Evolutionary conservation across 1,139 yeast genomes (phyloP).

Genomic region (Saccharomyces hybrid): DNA sequence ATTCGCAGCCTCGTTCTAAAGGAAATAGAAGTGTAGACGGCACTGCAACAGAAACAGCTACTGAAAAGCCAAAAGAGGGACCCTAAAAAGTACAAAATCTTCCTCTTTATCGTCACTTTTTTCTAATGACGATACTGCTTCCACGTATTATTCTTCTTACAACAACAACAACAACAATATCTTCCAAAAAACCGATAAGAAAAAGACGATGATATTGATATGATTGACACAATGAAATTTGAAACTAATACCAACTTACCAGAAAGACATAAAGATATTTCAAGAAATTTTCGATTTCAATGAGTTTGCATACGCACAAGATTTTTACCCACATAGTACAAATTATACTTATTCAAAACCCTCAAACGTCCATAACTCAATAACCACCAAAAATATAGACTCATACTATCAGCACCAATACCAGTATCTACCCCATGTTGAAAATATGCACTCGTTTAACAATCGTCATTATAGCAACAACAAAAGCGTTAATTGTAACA

Average conservation of each 20-base stretch:
- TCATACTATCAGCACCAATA: background rate
- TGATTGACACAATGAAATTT: background rate
- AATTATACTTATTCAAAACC: background rate
- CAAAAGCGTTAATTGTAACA: background rate
- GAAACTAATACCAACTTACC: background rate
- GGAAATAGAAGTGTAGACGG: background rate
- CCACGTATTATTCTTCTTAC: background rate
- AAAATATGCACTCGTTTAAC: background rate
- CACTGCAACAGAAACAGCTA: background rate
- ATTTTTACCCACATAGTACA: background rate
- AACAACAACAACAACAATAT: background rate
- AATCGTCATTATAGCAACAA: background rate
- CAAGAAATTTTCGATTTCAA: background rate
- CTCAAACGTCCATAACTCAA: background rate
- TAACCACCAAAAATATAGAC: background rate
- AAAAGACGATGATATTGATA: background rate
- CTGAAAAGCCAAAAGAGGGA: background rate
- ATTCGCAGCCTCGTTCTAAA: constrained; percentile 1
- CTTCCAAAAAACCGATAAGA: background rate
- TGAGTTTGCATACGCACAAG: background rate
- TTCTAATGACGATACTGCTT: constrained; percentile 2
- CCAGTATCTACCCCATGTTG: background rate
- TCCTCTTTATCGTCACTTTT: constrained; percentile 7
- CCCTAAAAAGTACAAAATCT: constrained; percentile 4
- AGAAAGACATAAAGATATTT: background rate